Evolutionary conservation across 1,139 yeast genomes (phyloP), one percentile per base, ranked within the genome.

Genomic region (Pichia sp.): DNA sequence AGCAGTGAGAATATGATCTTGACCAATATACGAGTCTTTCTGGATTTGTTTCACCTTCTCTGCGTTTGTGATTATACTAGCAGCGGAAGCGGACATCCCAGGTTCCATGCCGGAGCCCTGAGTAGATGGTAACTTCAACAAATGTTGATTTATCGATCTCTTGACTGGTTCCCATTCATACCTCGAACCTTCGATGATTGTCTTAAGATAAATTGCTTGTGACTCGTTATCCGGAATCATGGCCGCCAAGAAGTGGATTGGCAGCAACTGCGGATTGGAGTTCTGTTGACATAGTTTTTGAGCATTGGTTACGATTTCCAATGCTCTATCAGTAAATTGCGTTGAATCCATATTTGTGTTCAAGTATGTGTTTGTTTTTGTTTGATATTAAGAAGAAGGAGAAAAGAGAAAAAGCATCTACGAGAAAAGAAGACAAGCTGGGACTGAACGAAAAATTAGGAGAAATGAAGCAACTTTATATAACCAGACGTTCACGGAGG

Each of bases 321-420:
- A 81, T 51, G 97, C 98, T 72, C 95, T 88, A 70, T 95, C 98
- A 58, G 99, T 93, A 64, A 90, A 87, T 75, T 85, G 88, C 55
- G 90, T 76, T 70, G 86, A 65, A 60, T 70, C 73, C 73, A 70
- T 70, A 19, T 26, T 26, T 26, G 3, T 26, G 29, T 26, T 26
- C 29, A 26, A 26, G 7, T 26, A 26, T 26, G 29, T 26, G 29
- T 26, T 26, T 19, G 23, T 19, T 2, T 19, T 19, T 19, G 23
- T 19, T 19, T 19, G 23, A 19, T 19, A 3, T 7, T 8, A 16
- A 13, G 8, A 36, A 3, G 15, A 13, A 36, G n/a, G 8, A 4
- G 8, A 13, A 5, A 36, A 7, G 8, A 7, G 4, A 36, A 36
- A 36, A 19, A 19, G 3, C 23, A 19, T 2, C 23, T 19, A 19